Percentiles rank a stretch among this genome's conserved stretches.
Evolutionary conservation across 75 land plant species (phyloP).

Genomic region (Sequoiadendron giganteum): DNA sequence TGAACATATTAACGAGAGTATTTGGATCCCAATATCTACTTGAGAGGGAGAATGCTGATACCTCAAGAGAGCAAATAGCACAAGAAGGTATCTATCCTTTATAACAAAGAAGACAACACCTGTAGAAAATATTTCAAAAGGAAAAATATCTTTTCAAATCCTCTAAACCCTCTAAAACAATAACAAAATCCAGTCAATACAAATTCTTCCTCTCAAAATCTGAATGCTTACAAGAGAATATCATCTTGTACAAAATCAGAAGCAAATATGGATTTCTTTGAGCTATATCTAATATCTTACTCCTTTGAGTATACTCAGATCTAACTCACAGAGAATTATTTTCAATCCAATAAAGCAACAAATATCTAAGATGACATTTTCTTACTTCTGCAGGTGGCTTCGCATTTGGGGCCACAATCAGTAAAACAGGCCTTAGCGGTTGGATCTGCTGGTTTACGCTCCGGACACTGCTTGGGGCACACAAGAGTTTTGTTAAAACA

Average conservation of each 20-base stretch:
- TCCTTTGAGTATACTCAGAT: too few relatives aligned
- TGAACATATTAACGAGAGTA: too few relatives aligned
- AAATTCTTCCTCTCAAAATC: not conserved
- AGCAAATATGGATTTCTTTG: not conserved
- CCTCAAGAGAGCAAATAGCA: too few relatives aligned
- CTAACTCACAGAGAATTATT: not conserved
- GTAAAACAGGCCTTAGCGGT: constrained; percentile 48
- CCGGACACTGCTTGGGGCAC: constrained; percentile 49
- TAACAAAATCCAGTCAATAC: too few relatives aligned
- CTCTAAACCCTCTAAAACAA: too few relatives aligned
- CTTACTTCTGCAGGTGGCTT: constrained; percentile 55
- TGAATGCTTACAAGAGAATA: not conserved
- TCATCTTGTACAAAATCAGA: not conserved
- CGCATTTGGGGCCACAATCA: constrained; percentile 51
- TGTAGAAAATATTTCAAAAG: too few relatives aligned
- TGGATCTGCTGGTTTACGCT: constrained; percentile 21
- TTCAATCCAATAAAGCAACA: not conserved
- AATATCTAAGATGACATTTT: too few relatives aligned
- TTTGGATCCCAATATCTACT: too few relatives aligned
- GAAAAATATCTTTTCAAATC: too few relatives aligned
- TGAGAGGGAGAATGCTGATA: too few relatives aligned
- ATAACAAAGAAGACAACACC: too few relatives aligned
- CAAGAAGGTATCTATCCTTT: too few relatives aligned
- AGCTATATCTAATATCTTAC: not conserved
- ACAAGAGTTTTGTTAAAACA: constrained; percentile 16